Evolutionary conservation across 2,329 filamentous ascomycete species (phyloP), one percentile per base, ranked within the genome.

Genomic region (Fusarium brachygibbosum): DNA sequence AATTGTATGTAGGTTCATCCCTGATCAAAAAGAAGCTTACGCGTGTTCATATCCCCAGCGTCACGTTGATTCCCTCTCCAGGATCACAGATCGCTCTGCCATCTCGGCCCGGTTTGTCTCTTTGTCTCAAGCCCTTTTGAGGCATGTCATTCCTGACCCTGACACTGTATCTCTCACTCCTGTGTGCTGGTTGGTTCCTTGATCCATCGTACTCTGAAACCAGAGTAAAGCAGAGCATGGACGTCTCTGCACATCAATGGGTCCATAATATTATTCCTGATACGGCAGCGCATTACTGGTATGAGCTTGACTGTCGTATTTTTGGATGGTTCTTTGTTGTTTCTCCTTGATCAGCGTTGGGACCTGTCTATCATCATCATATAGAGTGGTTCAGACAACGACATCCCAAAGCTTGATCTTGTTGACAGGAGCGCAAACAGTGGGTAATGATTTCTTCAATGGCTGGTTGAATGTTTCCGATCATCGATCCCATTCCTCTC

Each of bases 91-190:
- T 69, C 44, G 40, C 13, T 59, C 53, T 50, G 41, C 49, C 41
- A 48, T 41, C 63, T 68, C 52, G 51, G 53, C 54, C 58, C 53
- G 66, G 58, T 53, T 59, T 67, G 55, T 53, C 29, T 63, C 46
- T 52, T 57, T 65, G 67, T 68, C 63, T 53, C 66, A 57, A 53
- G 53, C 25, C 25, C 23, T 23, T 53, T 45, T 37, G 44, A 45
- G 58, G 58, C 49, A 50, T 66, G 55, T 62, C 62, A 62, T 62
- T 58, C 50, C 52, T 49, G 56, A 54, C 54, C 31, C 52, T 50
- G 40, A 52, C 63, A 68, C 63, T 70, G 68, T 71, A 71, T 55
- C 54, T 66, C 66, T 69, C 64, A 66, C 68, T 71, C 41, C 42
- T 48, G 44, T 60, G 34, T 66, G 49, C 63, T 68, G 68, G 64